Percentiles rank a stretch among this genome's conserved stretches.
phyloP scores from a whole-genome alignment of 2,329 filamentous ascomycete species.

The Ophiostoma triangulosporum region DNA sequence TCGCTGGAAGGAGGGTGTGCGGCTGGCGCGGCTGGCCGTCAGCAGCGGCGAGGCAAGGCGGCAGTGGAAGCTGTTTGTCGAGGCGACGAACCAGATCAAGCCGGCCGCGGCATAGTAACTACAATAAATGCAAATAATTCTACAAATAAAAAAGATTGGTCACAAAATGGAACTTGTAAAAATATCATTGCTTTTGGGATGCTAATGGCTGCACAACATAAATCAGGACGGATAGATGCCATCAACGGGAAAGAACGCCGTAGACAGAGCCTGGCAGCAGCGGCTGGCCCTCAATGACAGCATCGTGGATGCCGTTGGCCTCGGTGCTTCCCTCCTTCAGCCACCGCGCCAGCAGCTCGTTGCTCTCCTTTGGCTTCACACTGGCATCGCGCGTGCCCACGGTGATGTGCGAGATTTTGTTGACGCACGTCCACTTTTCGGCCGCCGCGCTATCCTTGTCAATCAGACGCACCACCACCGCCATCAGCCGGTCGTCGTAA shows the following conservation, averaged over 20 bases:
- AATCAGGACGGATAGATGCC: too few species aligned
- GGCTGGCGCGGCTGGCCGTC: conserved; percentile 77
- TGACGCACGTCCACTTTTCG: conserved; percentile 53
- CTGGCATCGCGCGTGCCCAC: conserved; percentile 61
- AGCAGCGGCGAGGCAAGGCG: conserved; percentile 74
- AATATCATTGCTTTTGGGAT: not conserved
- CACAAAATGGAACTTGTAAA: not conserved
- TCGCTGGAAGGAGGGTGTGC: conserved; percentile 88
- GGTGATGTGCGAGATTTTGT: conserved; percentile 74
- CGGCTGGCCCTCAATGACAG: conserved; percentile 36
- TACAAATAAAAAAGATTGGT: too few species aligned
- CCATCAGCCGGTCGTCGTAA: conserved; percentile 81
- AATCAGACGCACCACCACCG: conserved; percentile 66
- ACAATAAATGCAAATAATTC: not conserved
- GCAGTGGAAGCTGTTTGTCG: conserved; percentile 72
- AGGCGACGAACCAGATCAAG: conserved; percentile 50
- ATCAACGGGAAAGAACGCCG: conserved; percentile 28
- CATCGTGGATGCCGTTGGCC: conserved; percentile 32
- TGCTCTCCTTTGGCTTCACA: conserved; percentile 91
- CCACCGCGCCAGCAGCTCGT: conserved; percentile 68
- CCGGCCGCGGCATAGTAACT: not conserved
- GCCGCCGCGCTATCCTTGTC: conserved; percentile 26
- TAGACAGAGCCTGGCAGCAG: conserved; percentile 33
- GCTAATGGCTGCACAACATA: too few species aligned
- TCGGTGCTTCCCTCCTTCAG: conserved; percentile 38